A percentile compares a stretch with the other conserved stretches of the same genome.
Evolutionary conservation across 2,329 filamentous ascomycete species (phyloP).

Genomic region (Chrysoporthe austroafricana): DNA sequence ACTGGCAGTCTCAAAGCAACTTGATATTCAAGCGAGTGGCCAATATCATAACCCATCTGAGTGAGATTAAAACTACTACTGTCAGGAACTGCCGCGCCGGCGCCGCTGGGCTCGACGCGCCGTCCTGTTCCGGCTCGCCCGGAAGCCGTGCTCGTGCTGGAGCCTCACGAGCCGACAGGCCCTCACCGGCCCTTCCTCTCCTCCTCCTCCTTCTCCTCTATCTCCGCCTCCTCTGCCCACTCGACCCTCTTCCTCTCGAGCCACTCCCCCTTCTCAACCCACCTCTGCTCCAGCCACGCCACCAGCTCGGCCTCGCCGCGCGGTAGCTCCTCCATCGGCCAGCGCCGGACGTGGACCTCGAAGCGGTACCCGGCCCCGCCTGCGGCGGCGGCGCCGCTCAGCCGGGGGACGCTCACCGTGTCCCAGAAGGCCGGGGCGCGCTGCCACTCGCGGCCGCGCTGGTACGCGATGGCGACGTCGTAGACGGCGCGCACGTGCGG

Average conservation of each 20-base stretch:
- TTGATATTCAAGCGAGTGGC: too few relatives aligned
- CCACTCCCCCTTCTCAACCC: constrained; percentile 58
- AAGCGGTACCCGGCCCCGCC: constrained; percentile 47
- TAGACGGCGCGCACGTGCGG: constrained; percentile 58
- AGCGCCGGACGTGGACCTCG: constrained; percentile 54
- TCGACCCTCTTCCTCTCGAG: constrained; percentile 49
- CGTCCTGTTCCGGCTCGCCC: background rate
- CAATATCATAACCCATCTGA: too few relatives aligned
- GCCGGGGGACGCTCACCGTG: constrained; percentile 46
- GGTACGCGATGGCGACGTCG: constrained; percentile 59
- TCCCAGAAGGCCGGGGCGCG: constrained; percentile 57
- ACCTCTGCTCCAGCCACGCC: constrained; percentile 56
- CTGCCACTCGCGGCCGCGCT: constrained; percentile 47
- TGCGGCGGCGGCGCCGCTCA: constrained; percentile 39
- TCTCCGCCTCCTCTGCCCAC: constrained; percentile 39
- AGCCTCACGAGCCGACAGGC: background rate
- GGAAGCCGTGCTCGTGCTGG: background rate
- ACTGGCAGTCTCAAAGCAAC: too few relatives aligned
- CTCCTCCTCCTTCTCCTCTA: constrained; percentile 11
- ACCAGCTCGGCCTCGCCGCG: constrained; percentile 51
- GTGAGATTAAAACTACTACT: background rate
- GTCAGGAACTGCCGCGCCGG: background rate
- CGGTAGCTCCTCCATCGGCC: constrained; percentile 52
- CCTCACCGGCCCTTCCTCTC: background rate
- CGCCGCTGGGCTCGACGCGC: background rate